A percentile compares a stretch with the other conserved stretches of the same genome.
Evolutionary conservation across 2,329 filamentous ascomycete genomes (phyloP).

Genomic region (Anisogramma anomala): DNA sequence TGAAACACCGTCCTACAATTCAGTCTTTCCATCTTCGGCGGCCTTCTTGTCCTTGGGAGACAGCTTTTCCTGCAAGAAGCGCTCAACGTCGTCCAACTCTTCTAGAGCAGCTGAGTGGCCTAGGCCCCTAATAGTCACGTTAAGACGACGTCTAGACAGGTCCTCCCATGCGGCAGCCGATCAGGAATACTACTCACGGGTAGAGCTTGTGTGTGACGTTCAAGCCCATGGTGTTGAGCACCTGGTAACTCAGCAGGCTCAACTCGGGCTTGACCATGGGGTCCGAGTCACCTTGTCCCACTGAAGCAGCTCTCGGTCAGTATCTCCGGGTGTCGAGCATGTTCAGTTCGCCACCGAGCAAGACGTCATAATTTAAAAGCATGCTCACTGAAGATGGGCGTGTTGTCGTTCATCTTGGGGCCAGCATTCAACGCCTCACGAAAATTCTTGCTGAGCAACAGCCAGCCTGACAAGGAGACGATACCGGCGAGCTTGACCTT

Average conservation of each 20-base stretch:
- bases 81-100: conserved; percentile 74
- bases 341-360: not conserved
- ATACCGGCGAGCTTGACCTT: conserved; percentile 72
- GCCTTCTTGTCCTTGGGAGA: conserved; percentile 29
- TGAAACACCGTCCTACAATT: conserved; percentile 19
- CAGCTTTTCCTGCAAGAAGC: conserved; percentile 36
- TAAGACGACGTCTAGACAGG: not conserved
- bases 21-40: conserved; percentile 22
- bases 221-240: conserved; percentile 58
- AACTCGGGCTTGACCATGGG: conserved; percentile 58
- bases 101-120: conserved; percentile 63
- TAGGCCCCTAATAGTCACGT: conserved; percentile 48
- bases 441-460: conserved; percentile 50
- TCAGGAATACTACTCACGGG: conserved; percentile 37
- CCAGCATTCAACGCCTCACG: conserved; percentile 27
- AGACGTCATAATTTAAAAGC: not conserved
- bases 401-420: conserved; percentile 53
- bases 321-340: too few relatives aligned
- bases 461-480: conserved; percentile 72
- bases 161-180: not conserved
- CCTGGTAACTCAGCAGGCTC: conserved; percentile 55
- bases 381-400: conserved; percentile 55
- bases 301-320: not conserved
- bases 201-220: conserved; percentile 69
- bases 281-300: conserved; percentile 78